Evolutionary conservation across 176 grass and related monocot genomes (phyloP), one percentile per base, ranked within the genome.

Genomic region (Oropetium thomaeum): DNA sequence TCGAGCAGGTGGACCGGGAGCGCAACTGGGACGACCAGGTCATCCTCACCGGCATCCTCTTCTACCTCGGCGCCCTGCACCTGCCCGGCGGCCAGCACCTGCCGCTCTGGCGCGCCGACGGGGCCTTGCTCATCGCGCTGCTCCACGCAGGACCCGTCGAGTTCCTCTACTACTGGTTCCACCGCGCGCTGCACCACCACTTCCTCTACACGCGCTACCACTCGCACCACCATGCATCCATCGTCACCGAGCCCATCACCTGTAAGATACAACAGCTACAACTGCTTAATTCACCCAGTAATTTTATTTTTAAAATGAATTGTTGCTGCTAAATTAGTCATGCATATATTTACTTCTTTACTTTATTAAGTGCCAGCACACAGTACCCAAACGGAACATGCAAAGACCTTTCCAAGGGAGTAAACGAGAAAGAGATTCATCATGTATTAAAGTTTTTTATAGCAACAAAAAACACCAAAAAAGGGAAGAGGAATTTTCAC

Each of bases 91-190:
- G 10, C 2, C 77, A 42, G 37, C 35, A 87, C 69, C 1, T 90
- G 60, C 93, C 90, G 19, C 60, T 85, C 51, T 97, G 90, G 93
- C 66, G 87, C 47, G 15, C 79, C 0, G 87, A 97, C 22, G 90
- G 93, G 1, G 82, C 69, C 3, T 13, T 88, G 10, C 9, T 93
- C 7, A 76, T 78, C 12, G 73, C 60, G 27, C 65, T 97, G 14
- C 73, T 92, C 13, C 90, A 91, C 62, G 61, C 54, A 1, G 88
- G 90, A 1, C 90, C 90, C 1, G 88, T 97, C 1, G 95, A 97
- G 90, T 93, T 97, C 84, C 81, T 97, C 48, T 97, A 97, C 84
- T 97, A 97, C 86, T 97, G 95, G 90, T 52, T 97, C 54, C 88
- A 97, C 83, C 87, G 90, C 23, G 90, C 88, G 4, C 86, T 97